Percentiles rank a stretch among this genome's conserved stretches.
phyloP scores from a whole-genome alignment of 1,284 basidiomycete species.

The Malassezia slooffiae region DNA sequence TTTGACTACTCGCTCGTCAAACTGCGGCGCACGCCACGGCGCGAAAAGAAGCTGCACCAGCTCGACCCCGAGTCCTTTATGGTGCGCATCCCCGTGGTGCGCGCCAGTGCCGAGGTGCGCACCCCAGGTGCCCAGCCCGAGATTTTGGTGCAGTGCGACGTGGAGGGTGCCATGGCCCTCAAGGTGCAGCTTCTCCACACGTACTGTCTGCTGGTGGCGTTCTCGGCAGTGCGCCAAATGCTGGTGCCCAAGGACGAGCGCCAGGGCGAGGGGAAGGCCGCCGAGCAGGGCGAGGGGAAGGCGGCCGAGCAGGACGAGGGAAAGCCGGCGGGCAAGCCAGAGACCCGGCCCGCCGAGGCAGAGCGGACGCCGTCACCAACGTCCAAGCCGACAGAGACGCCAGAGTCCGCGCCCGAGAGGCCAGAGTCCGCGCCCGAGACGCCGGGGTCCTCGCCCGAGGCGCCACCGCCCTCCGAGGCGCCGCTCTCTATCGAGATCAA shows the following conservation, averaged over 20 bases:
- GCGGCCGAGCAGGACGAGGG: too few relatives aligned
- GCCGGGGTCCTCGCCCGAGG: too few relatives aligned
- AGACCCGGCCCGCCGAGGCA: too few relatives aligned
- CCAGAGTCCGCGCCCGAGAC: too few relatives aligned
- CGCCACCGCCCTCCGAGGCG: neutral
- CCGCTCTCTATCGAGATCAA: neutral
- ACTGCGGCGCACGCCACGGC: slow-evolving; percentile 2
- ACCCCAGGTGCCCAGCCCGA: slow-evolving; percentile 25
- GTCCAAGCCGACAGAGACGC: too few relatives aligned
- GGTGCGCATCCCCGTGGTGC: slow-evolving; percentile 33
- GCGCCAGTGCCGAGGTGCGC: slow-evolving; percentile 21
- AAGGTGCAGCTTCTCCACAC: slow-evolving; percentile 60
- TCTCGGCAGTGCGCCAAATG: slow-evolving; percentile 54
- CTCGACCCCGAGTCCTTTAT: slow-evolving; percentile 19
- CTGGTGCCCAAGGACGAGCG: too few relatives aligned
- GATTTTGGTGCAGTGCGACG: slow-evolving; percentile 21
- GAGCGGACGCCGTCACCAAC: too few relatives aligned
- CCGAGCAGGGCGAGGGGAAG: too few relatives aligned
- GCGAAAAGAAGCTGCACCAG: slow-evolving; percentile 35
- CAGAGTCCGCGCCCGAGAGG: too few relatives aligned
- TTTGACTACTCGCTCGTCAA: slow-evolving; percentile 3
- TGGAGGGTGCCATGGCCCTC: slow-evolving; percentile 50
- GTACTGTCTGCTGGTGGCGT: slow-evolving; percentile 62
- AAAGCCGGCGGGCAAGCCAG: too few relatives aligned
- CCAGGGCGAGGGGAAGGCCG: too few relatives aligned